Conservation (phyloP, 1,284 basidiomycete species). For the Ustilago cynodontis region DNA sequence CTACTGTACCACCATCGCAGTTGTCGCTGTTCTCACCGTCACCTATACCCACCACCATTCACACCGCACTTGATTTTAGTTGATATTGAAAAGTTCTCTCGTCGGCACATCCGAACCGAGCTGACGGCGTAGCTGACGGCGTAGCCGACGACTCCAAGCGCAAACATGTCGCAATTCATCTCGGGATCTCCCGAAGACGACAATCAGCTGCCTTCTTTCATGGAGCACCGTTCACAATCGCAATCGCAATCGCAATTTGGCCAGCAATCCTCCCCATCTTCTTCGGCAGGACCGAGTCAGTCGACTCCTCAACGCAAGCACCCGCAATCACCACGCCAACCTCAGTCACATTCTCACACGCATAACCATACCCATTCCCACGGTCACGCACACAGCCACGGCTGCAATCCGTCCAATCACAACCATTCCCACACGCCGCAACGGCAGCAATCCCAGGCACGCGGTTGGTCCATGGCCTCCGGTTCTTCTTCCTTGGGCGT, state of each 20-base stretch:
- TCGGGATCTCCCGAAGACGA: conserved; percentile 49
- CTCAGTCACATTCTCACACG: background rate
- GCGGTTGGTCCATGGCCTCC: conserved; percentile 21
- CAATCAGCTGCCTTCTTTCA: conserved; percentile 40
- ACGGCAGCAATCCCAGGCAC: conserved; percentile 4
- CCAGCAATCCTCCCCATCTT: conserved; percentile 13
- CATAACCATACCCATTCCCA: conserved; percentile 9
- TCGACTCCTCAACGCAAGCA: conserved; percentile 13
- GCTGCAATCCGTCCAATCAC: background rate
- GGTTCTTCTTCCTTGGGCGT: conserved; percentile 33
- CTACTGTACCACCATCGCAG: background rate
- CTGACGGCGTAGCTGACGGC: too few species aligned
- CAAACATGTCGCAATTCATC: conserved; percentile 41
- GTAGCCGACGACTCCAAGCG: too few species aligned
- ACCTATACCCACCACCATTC: background rate
- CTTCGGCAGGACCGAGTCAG: conserved; percentile 33
- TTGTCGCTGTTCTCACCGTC: background rate
- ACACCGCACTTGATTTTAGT: background rate
- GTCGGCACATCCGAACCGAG: conserved; percentile 1
- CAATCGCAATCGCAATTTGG: conserved; percentile 6
- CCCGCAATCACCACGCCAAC: conserved; percentile 21
- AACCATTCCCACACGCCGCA: conserved; percentile 15
- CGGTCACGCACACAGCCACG: conserved; percentile 6
- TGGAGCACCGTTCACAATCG: conserved; percentile 20
- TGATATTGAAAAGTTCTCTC: background rate